Evolutionary conservation across 1,139 yeast species (phyloP).

Genomic region (Geotrichum restrictum): DNA sequence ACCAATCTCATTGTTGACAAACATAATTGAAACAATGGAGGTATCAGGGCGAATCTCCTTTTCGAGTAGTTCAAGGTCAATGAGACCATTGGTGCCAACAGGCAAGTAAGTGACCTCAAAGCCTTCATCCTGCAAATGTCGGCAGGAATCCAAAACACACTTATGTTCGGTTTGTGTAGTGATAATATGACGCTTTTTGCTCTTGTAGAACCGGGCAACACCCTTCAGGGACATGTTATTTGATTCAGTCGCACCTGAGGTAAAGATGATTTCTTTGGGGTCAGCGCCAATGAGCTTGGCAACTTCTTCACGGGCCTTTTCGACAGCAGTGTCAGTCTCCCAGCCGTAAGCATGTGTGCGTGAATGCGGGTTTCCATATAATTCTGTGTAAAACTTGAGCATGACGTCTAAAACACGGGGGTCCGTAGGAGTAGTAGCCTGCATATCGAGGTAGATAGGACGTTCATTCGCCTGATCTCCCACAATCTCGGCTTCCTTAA

Average conservation of each 20-base stretch:
- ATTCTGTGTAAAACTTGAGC: conserved; percentile 88
- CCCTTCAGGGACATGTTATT: conserved; percentile 95
- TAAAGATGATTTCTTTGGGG: conserved; percentile 92
- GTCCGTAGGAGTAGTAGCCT: conserved; percentile 97
- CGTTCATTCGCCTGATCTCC: conserved; percentile 38
- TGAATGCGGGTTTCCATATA: conserved; percentile 89
- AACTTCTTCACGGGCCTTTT: conserved; percentile 72
- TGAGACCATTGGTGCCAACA: conserved; percentile 75
- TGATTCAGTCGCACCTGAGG: conserved; percentile 97
- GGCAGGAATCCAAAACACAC: conserved; percentile 93
- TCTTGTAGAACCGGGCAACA: conserved; percentile 86
- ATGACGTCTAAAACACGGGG: conserved; percentile 93
- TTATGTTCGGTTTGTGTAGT: conserved; percentile 97
- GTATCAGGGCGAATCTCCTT: conserved; percentile 88
- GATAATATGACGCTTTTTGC: conserved; percentile 87
- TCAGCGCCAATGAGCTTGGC: conserved; percentile 88
- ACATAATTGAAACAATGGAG: conserved; percentile 88
- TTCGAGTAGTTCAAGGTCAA: conserved; percentile 71
- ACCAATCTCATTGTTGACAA: conserved; percentile 96
- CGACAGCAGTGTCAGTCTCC: conserved; percentile 95
- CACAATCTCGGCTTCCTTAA: conserved; percentile 19
- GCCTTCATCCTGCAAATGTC: conserved; percentile 94
- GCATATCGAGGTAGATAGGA: conserved; percentile 92
- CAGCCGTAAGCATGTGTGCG: conserved; percentile 98
- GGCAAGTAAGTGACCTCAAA: conserved; percentile 92